Percentiles rank a stretch among this genome's conserved stretches.
These are phyloP conservation scores for Penicillium canariense DNA, from an alignment of 495 filamentous ascomycete species.

Conservation along the genomic window DNA sequence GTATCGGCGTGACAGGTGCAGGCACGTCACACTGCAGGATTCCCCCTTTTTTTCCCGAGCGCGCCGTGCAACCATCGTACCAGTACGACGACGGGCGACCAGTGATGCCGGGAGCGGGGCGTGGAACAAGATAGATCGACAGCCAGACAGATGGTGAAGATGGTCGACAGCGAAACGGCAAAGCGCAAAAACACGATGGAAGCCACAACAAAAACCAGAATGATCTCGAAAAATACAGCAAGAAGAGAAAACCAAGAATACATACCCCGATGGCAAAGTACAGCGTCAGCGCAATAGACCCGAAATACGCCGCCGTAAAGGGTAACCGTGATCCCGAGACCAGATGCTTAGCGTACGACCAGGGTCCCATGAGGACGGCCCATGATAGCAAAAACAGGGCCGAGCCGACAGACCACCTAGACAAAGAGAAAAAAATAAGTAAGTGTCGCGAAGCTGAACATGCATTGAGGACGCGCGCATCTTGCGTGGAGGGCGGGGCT, in stretches of 20 bases:
- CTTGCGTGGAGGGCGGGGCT: conserved; percentile 16
- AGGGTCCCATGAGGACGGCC: conserved; percentile 89
- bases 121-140: background rate
- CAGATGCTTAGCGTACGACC: conserved; percentile 78
- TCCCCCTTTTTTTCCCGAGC: conserved; percentile 13
- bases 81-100: conserved; percentile 2
- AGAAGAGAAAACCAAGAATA: conserved; percentile 24
- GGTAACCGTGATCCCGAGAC: conserved; percentile 81
- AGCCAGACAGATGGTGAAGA: conserved; percentile 1
- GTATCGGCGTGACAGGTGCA: conserved; percentile 7
- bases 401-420: conserved; percentile 92
- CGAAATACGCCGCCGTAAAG: conserved; percentile 97
- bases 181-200: conserved; percentile 1
- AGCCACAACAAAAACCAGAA: background rate
- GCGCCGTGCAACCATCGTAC: conserved; percentile 18
- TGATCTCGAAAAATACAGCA: background rate
- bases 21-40: conserved; percentile 28
- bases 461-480: conserved; percentile 7
- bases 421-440: conserved; percentile 16
- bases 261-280: conserved; percentile 91
- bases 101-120: conserved; percentile 10
- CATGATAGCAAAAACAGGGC: conserved; percentile 88
- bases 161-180: conserved; percentile 17
- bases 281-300: conserved; percentile 83
- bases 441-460: conserved; percentile 14